Base-by-base conservation (phyloP, 2,329 filamentous ascomycete species). In the Pleoardoris graminearum region DNA sequence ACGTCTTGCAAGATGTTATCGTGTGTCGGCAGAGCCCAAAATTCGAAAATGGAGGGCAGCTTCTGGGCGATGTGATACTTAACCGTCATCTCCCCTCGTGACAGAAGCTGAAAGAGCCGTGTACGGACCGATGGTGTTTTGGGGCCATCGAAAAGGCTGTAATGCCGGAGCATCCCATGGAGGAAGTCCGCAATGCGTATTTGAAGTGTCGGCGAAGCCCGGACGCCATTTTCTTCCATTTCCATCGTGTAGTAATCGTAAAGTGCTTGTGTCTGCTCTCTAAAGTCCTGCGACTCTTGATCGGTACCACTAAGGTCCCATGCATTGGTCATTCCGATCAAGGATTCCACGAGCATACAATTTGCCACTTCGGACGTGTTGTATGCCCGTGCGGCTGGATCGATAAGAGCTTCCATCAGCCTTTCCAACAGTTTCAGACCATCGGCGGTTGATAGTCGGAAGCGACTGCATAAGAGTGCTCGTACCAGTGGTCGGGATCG, bases 1-100 rank as follows among this genome's bases (percentile, higher is more conserved):
- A 99, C 82, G 66, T 97, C 91, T 30, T 91, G 81, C 58, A 97
- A 91, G 12, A 97, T 84, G 5, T 85, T 83, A 51, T 95, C 90
- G 62, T 99, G 94, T 39, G 88, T 80, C 60, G 87, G 88, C 1
- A 97, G 80, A n/a, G 92, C 81, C 65, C 89, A 97, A 1, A 89
- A 81, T 11, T 85, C 82, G 70, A 99, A 99, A 22, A 99, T 80
- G 5, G 79, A 78, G 0, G 90, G 84, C 16, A 97, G 77, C 2
- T 82, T 80, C 50, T 84, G 78, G 0, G 88, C 87, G 48, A 96
- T 83, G 53, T 82, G 83, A 65, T 89, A 91, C 65, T 95, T 94
- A 41, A 94, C 87, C 10, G 79, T 72, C 63, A 93, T 83, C 48
- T 83, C 79, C 0, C 87, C 85, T 12, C 82, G 78, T 36, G 82